Base-by-base conservation (phyloP, 1,284 basidiomycete species). In the Cutaneotrichosporon mucoides region DNA sequence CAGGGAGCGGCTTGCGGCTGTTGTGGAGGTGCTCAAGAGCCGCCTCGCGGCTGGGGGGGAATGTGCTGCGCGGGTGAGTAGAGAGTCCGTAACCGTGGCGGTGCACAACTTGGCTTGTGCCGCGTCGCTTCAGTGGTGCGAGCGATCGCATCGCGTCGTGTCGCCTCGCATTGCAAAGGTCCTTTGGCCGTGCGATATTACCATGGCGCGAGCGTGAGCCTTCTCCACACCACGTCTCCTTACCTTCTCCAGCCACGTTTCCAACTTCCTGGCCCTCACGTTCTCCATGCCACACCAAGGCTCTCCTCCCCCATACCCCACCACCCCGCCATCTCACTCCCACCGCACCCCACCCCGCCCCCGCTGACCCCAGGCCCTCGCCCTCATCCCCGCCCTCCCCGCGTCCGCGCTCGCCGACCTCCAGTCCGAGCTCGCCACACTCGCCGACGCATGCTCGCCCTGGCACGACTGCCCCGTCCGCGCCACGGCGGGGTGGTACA, bases 351-450 rank as follows among this genome's bases (percentile, higher is more conserved):
- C 15, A 10, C 13, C 11, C 9, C 13, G 42, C 15, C 33, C 24
- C 13, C 6, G n/a, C 48, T 56, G 13, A 56, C 46, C 9, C 12
- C 46, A 57, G 56, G 56, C 56, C 13, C 48, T 57, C 36, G 1
- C 35, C 34, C 43, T 57, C 42, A 13, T 51, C 43, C 9, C 16
- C 8, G 16, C 15, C n/a, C 41, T 57, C 35, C 48, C 56, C 6
- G 15, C 11, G 6, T 44, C 24, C 6, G 40, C 43, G 6, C 56
- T 57, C 4, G 33, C 56, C 24, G 46, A 45, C 9, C 37, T 56
- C 11, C 12, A 10, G n/a, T 24, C 16, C 15, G 35, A 44, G 13
- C n/a, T 57, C 8, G 11, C 4, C 34, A 45, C 37, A n/a, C 15
- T 54, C n/a, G 53, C 43, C 35, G 44, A 54, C 15, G 33, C 33